Evolutionary conservation across 2,329 filamentous ascomycete genomes (phyloP).

Genomic region (Aspergillus niger): DNA sequence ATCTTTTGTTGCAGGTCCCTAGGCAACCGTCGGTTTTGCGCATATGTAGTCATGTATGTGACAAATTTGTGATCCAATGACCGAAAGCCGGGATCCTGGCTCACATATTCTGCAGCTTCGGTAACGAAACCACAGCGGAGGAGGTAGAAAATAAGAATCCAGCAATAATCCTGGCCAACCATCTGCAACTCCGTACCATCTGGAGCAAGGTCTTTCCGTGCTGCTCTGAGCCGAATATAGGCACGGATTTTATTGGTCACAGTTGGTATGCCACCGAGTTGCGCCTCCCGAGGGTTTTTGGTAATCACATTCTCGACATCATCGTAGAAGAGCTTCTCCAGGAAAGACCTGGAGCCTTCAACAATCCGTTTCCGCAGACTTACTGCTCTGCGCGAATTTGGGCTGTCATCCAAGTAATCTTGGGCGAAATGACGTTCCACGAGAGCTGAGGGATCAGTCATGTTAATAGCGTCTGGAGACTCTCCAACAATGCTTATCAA

Average conservation of each 20-base stretch:
- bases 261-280: slow-evolving; percentile 84
- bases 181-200: slow-evolving; percentile 80
- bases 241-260: slow-evolving; percentile 88
- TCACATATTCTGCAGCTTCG: slow-evolving; percentile 86
- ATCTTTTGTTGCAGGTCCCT: slow-evolving; percentile 82
- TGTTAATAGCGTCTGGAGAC: slow-evolving; percentile 60
- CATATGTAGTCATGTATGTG: slow-evolving; percentile 83
- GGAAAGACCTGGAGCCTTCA: slow-evolving; percentile 72
- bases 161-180: slow-evolving; percentile 80
- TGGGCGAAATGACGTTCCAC: slow-evolving; percentile 74
- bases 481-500: slow-evolving; percentile 79
- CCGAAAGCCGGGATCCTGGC: slow-evolving; percentile 76
- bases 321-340: slow-evolving; percentile 78
- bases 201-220: slow-evolving; percentile 79
- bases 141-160: slow-evolving; percentile 92
- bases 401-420: slow-evolving; percentile 74
- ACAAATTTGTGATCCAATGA: slow-evolving; percentile 89
- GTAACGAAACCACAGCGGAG: slow-evolving; percentile 79
- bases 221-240: slow-evolving; percentile 79
- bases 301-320: slow-evolving; percentile 76
- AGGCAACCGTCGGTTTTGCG: slow-evolving; percentile 74
- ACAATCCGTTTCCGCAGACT: slow-evolving; percentile 77
- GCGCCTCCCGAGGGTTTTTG: slow-evolving; percentile 84
- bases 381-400: slow-evolving; percentile 64
- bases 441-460: slow-evolving; percentile 64